Evolutionary conservation across 2,329 filamentous ascomycete genomes (phyloP), one percentile per base, ranked within the genome.

Genomic region (Diplodia scrobiculata): DNA sequence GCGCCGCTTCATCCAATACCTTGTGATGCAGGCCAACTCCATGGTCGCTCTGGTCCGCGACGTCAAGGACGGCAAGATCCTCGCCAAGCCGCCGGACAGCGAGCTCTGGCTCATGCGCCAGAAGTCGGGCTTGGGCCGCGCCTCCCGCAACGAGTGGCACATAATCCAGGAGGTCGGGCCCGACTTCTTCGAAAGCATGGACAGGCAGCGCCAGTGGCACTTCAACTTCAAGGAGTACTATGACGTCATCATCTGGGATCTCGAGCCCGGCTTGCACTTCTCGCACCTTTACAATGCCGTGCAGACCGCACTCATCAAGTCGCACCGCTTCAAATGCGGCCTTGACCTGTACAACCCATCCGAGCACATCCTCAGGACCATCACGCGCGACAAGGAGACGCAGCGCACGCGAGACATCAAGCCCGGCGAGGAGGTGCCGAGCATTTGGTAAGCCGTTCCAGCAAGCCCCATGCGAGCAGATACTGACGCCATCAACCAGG

Each of bases 161-260:
- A 66, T 76, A n/a, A 53, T 75, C 21, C 72, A 70, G 29, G 69
- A 75, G 63, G 72, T 81, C 38, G 76, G 75, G 0, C 71, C 74
- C 1, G 67, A 72, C 5, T 79, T 80, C 66, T 80, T 79, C 54
- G 77, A 79, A 38, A 70, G 75, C n/a, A 76, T 80, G 72, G 78
- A 79, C 21, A 70, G 69, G 14, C 65, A 69, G 9, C 70, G 77
- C 29, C 70, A 75, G 21, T 81, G 77, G 74, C 73, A 73, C 38
- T 76, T 81, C 63, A 73, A 75, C 3, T 81, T 81, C 68, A 74
- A 78, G 11, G 77, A 81, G 48, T 79, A 79, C 65, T 81, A 79
- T 58, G 78, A 80, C 70, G 71, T 81, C 25, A 79, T 78, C 54
- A 70, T 82, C 9, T 80, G 78, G 79, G 78, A 79, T 66, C 66